Base-by-base conservation (phyloP, 2,329 filamentous ascomycete genomes). In the Penicillium sp. region DNA sequence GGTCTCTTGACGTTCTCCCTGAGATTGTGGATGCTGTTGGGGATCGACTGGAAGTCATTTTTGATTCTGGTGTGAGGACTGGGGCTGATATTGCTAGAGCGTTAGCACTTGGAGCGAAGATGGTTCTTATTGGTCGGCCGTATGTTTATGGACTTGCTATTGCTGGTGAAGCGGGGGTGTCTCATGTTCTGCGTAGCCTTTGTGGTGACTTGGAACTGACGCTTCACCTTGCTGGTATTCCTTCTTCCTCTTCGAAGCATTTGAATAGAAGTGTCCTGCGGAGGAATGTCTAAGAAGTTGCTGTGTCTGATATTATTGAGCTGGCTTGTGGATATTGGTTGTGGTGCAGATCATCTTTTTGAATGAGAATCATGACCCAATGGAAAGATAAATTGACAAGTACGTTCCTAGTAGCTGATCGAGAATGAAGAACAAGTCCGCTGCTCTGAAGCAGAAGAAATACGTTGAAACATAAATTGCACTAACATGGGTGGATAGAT, bases 131-230 rank as follows among this genome's bases (percentile, higher is more conserved):
- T 5, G 83, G 83, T 1, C 68, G 83, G 51, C 70, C 73, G 9
- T 77, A 42, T 80, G 78, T 86, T 22, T 87, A 86, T 68, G 83
- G 84, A 0, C 68, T 87, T 19, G 81, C 79, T 1, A 76, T 85
- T 27, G 78, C 73, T 1, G 84, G 84, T 1, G 76, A 80, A 61
- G 73, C 76, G 29, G 84, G 84, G 4, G 84, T 82, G 1, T 77
- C 78, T 58, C 77, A 82, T 59, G 79, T 81, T 1, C 63, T 84
- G 45, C 75, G 50, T 11, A 57, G 63, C 26, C 49, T 65, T 0
- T 27, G 67, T 14, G 74, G 71, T 6, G 65, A 68, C 42, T 24
- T 48, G 16, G 46, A 48, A n/a, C 14, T 48, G 16, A 48, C 46
- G 7, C 27, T 48, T 7, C 46, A 48, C 19, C 46, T 48, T 27